phyloP scores from a whole-genome alignment of 768 basidiomycete genomes.

The Panellus pusillus region DNA sequence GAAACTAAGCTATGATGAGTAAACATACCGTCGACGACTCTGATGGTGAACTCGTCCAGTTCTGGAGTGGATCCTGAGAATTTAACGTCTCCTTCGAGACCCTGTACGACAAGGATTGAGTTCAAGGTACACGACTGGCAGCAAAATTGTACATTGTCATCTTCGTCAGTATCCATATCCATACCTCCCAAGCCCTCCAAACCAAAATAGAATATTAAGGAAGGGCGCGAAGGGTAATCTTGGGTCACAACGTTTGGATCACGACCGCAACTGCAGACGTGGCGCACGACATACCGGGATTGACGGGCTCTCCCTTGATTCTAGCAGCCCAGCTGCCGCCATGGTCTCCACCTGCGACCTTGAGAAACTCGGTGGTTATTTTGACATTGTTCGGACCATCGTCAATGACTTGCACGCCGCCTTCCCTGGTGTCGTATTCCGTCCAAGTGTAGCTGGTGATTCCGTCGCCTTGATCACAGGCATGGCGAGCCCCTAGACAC shows the following conservation, averaged over 20 bases:
- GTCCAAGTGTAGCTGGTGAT: conserved; percentile 86
- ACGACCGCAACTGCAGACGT: neutral
- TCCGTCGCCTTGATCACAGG: conserved; percentile 85
- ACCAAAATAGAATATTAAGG: conserved; percentile 84
- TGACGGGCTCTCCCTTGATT: conserved; percentile 78
- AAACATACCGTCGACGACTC: conserved; percentile 69
- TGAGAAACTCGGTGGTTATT: conserved; percentile 82
- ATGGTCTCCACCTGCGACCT: conserved; percentile 77
- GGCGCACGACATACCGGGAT: conserved; percentile 46
- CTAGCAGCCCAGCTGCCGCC: conserved; percentile 90
- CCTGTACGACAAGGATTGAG: conserved; percentile 45
- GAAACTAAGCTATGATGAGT: neutral
- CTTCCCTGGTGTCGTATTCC: conserved; percentile 81
- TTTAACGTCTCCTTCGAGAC: conserved; percentile 66
- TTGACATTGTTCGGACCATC: conserved; percentile 84
- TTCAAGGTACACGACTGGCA: conserved; percentile 22
- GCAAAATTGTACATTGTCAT: conserved; percentile 56
- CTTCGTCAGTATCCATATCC: conserved; percentile 74
- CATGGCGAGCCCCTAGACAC: conserved; percentile 69
- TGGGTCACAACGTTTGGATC: neutral
- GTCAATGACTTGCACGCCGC: conserved; percentile 81
- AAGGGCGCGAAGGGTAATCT: conserved; percentile 61
- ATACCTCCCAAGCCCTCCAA: conserved; percentile 85
- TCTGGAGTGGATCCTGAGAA: conserved; percentile 76
- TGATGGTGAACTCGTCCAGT: conserved; percentile 79